Evolutionary conservation across 140 eudicot genomes (phyloP), one percentile per base, ranked within the genome.

Genomic region (Erigeron philadelphicus): DNA sequence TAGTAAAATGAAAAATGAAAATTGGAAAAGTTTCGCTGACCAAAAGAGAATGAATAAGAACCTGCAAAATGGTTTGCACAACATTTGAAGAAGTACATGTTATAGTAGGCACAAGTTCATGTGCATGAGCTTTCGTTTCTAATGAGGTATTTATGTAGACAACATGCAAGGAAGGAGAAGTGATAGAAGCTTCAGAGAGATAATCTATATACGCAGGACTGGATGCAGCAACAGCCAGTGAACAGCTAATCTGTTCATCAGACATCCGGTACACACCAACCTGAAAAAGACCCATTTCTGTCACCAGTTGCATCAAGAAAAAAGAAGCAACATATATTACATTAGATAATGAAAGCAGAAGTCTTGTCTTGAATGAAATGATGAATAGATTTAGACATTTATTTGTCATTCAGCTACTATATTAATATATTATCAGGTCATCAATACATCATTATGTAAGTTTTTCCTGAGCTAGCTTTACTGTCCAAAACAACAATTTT

Each of bases 21-120:
- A 55, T 16, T 12, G 38, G 12, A 64, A 7, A 61, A 16, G n/a
- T 6, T 47, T 8, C 9, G 45, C 25, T 76, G 61, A 11, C 18
- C 21, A 59, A 47, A 13, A 52, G 72, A 73, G 66, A 50, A 68
- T 25, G 67, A 47, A 45, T 42, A 40, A 72, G 7, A 50, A 93
- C 99, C 99, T 93, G 99, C 74, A 93, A 86, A 76, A 93, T 89
- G 67, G 99, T 93, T 80, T 72, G 99, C 73, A 93, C 99, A n/a
- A 93, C 99, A 72, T 93, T 93, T 40, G 99, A 93, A 64, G 99
- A 93, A 23, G 99, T 93, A 64, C 99, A 93, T n/a, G 99, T 93
- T 23, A 93, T 87, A 40, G 99, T 93, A 19, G 99, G 97, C 60
- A 93, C 97, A 63, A 89, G 84, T 76, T 89, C 97, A 49, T 93